Percentiles rank a stretch among this genome's conserved stretches.
Conservation (phyloP, 208 protist species). For the Trypanosomatidae sp. region DNA sequence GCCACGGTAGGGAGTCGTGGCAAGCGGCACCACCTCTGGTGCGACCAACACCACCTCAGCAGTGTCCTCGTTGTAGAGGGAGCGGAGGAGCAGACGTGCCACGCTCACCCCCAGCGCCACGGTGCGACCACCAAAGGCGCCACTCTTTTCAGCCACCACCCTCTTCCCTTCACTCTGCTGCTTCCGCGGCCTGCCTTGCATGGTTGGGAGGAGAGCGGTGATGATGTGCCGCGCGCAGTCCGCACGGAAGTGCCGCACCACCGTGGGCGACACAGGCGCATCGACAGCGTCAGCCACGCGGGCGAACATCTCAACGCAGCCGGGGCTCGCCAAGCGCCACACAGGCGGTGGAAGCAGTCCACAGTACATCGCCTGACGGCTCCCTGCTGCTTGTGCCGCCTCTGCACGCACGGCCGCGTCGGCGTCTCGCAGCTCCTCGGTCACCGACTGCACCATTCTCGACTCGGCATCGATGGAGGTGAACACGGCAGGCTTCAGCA, state of each 20-base stretch:
- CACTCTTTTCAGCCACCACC: no score
- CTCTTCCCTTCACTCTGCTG: no score
- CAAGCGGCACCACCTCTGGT: constrained; percentile 13
- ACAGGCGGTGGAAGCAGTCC: no score
- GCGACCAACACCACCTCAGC: constrained; percentile 25
- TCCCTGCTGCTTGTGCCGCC: no score
- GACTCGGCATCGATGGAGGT: neutral
- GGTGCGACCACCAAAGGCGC: constrained; percentile 9
- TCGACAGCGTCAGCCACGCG: no score
- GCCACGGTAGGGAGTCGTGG: constrained; percentile 15
- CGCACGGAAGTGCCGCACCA: neutral
- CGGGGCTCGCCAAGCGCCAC: no score
- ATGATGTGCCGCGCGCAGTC: constrained; percentile 20
- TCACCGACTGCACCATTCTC: no score
- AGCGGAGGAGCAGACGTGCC: constrained; percentile 22
- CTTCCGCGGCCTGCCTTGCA: no score
- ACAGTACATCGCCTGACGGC: constrained; percentile 3
- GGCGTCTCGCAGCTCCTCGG: no score
- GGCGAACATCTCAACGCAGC: no score
- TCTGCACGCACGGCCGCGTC: no score
- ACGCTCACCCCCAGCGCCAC: constrained; percentile 14
- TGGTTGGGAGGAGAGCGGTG: neutral
- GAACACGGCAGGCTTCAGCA: constrained; percentile 40
- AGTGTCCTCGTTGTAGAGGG: constrained; percentile 4
- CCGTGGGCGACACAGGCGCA: no score